phyloP scores from a whole-genome alignment of 2,329 filamentous ascomycete species.

The Hypoxylon sp. region DNA sequence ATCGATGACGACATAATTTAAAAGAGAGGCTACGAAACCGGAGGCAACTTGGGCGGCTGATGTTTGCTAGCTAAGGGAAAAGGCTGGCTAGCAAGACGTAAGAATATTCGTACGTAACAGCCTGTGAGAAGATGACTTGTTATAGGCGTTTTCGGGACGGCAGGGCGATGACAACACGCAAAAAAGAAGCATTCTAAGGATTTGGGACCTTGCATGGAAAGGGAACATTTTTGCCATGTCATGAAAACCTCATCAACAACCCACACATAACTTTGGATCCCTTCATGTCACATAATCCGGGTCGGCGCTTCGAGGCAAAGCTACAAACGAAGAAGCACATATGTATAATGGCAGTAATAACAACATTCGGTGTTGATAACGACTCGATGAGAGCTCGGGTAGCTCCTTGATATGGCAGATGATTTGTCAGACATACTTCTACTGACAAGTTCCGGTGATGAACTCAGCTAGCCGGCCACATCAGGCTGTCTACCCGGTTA shows the following conservation, averaged over 20 bases:
- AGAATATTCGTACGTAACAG: constrained; percentile 38
- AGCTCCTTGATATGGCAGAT: background rate
- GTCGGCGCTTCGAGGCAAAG: constrained; percentile 24
- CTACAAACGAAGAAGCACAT: constrained; percentile 24
- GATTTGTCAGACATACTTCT: background rate
- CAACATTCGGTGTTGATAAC: constrained; percentile 9
- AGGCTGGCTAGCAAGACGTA: constrained; percentile 40
- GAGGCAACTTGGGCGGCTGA: constrained; percentile 26
- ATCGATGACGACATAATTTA: constrained; percentile 45
- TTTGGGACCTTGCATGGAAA: constrained; percentile 35
- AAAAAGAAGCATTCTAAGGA: constrained; percentile 37
- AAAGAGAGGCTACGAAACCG: constrained; percentile 35
- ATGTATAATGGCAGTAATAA: constrained; percentile 39
- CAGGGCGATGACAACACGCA: constrained; percentile 41
- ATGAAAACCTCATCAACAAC: constrained; percentile 14
- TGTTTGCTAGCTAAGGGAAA: constrained; percentile 28
- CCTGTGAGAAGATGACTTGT: constrained; percentile 38
- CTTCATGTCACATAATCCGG: constrained; percentile 37
- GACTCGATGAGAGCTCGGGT: constrained; percentile 3
- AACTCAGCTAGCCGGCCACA: background rate
- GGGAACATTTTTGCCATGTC: constrained; percentile 31
- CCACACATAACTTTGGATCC: constrained; percentile 19
- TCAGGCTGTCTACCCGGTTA: no score
- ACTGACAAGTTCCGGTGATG: background rate
- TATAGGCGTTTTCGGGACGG: constrained; percentile 45